Evolutionary conservation across 2,329 filamentous ascomycete genomes (phyloP), one percentile per base, ranked within the genome.

Genomic region (Paraconiothyrium sp.): DNA sequence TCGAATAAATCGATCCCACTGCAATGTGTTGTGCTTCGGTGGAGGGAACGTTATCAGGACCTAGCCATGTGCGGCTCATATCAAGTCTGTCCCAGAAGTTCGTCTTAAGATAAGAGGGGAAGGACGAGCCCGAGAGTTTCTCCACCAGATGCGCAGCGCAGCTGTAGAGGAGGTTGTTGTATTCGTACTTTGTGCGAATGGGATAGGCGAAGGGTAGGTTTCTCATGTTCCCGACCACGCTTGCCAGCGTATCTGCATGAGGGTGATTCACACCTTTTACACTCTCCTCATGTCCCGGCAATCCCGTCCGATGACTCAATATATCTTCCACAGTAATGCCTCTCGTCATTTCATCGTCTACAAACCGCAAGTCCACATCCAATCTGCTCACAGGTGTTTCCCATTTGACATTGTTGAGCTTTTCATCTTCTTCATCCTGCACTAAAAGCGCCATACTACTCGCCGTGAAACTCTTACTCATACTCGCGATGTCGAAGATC

Each of bases 111-210:
- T 80, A 72, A 1, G 75, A 67, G 6, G 67, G 67, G 24, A 80
- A 75, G 20, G 69, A 58, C 13, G 63, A 60, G 0, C 74, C 74
- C 2, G 81, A 82, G 1, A 84, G 68, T 2, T 73, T 79, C 70
- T 86, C 79, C 8, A 85, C 68, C 3, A 78, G 75, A 67, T 85
- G 79, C n/a, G 80, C 74, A 0, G 82, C 80, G 0, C 80, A 80
- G 39, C 81, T 79, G 68, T 78, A 88, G 81, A 86, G 84, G 24
- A 84, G 72, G 67, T 87, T 87, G 75, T 79, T 82, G 72, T 87
- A 88, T 63, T 84, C 79, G 52, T 71, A 84, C 11, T 67, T 73
- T 0, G 79, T 80, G 13, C 84, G 78, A 20, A 83, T 72, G 32
- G 79, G 65, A 6, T 74, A 72, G 8, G 73, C 80, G 41, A 82